phyloP scores from a whole-genome alignment of 1,284 basidiomycete genomes.

The Fomitopsis betulina region DNA sequence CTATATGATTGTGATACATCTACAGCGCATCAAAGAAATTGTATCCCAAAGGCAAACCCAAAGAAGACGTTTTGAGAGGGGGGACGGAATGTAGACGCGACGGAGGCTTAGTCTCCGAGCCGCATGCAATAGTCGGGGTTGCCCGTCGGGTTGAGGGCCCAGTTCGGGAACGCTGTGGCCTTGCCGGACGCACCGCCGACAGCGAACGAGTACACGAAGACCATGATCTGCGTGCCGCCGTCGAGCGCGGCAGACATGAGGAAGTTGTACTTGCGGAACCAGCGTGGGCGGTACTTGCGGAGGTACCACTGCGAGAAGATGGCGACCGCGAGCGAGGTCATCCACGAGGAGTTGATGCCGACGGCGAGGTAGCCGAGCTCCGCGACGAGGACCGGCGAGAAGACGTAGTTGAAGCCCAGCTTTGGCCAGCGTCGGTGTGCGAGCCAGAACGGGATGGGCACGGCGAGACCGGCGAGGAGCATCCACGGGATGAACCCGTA shows the following conservation, averaged over 20 bases:
- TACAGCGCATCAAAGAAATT: no score
- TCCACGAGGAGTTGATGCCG: slow-evolving; percentile 51
- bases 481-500: slow-evolving; percentile 52
- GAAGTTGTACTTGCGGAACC: slow-evolving; percentile 67
- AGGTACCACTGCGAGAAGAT: slow-evolving; percentile 55
- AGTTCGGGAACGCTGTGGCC: slow-evolving; percentile 47
- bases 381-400: no score
- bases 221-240: slow-evolving; percentile 64
- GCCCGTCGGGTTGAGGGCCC: slow-evolving; percentile 52
- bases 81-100: no score
- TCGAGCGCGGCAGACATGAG: no score
- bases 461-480: slow-evolving; percentile 47
- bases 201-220: slow-evolving; percentile 64
- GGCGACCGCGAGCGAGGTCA: slow-evolving; percentile 48
- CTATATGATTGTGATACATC: no score
- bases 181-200: slow-evolving; percentile 61
- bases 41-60: no score
- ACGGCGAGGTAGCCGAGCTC: slow-evolving; percentile 39
- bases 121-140: slow-evolving; percentile 58
- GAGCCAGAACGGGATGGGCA: slow-evolving; percentile 47
- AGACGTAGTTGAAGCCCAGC: no score
- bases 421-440: no score
- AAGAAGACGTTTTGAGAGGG: no score
- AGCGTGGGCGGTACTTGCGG: slow-evolving; percentile 45
- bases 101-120: no score